Base-by-base conservation (phyloP, 164 flowering plant species). In the Cinnamomum micranthum region DNA sequence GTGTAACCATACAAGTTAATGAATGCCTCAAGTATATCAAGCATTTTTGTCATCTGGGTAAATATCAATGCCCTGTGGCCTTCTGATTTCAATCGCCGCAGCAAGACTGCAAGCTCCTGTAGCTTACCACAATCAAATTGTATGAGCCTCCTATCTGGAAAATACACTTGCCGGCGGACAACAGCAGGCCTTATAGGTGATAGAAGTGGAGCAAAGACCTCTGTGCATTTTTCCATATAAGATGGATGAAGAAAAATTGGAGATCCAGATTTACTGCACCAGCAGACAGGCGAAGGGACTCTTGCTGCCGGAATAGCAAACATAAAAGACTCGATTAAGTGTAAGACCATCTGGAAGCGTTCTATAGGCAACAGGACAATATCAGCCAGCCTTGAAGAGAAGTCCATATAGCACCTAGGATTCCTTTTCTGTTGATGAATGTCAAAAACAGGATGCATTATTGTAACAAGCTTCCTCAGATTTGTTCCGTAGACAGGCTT, bases 31-130 rank as follows among this genome's bases (percentile, higher is more conserved):
- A 95, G 85, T 19, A 94, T 76, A 80, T 96, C 99, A 78, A 96
- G 99, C 99, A 96, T 91, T 83, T 94, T 96, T 52, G 99, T 96
- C 99, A 96, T 96, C 69, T 96, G 99, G 14, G 99, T 96, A 76
- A 96, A 96, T 79, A 96, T 96, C 50, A 96, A 82, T 64, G 98
- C 99, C 67, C 99, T 84, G 77, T 96, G 99, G 81, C 99, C 99
- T 83, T 91, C 99, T 59, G 92, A 90, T 80, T 90, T 96, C 75
- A 96, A 78, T 75, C 89, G 83, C 78, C 99, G 90, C 6, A 96
- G 87, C 81, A 96, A 81, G 81, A 85, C 76, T 20, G 98, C 89
- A 80, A 96, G 97, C 80, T 94, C 90, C 79, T 96, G 98, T 80
- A 96, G 82, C 83, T 96, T 96, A 68, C 99, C 99, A 87, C 99